Percentiles rank a stretch among this genome's conserved stretches.
phyloP scores from a whole-genome alignment of 257 asterid species.

The Nicotiana undulata region DNA sequence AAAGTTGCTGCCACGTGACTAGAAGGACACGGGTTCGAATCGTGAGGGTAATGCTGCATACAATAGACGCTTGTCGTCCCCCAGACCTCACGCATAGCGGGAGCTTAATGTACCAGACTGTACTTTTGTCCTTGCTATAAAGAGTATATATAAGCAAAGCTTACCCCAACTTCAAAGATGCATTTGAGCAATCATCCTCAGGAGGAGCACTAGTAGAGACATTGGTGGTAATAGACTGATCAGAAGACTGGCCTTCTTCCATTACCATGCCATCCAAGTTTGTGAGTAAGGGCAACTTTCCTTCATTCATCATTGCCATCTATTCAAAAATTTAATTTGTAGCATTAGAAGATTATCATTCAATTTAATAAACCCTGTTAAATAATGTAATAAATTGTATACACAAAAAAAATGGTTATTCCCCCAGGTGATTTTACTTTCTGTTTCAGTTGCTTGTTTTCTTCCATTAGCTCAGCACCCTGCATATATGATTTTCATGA shows the following conservation, averaged over 20 bases:
- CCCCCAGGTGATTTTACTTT: conserved; percentile 13
- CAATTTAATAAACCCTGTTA: neutral
- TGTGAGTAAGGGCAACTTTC: conserved; percentile 6
- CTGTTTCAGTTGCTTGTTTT: conserved; percentile 25
- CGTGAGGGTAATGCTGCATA: too few species aligned
- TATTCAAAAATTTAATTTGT: neutral
- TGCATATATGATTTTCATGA: neutral
- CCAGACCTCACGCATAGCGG: too few species aligned
- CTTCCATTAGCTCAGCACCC: conserved; percentile 29
- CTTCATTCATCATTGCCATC: conserved; percentile 21
- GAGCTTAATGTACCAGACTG: too few species aligned
- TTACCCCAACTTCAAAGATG: conserved; percentile 35
- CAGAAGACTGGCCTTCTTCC: conserved; percentile 41
- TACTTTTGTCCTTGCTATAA: neutral
- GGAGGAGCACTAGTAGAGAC: conserved; percentile 25
- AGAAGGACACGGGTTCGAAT: too few species aligned
- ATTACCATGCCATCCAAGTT: neutral
- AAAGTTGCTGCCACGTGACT: too few species aligned
- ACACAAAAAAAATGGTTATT: neutral
- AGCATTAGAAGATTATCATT: neutral
- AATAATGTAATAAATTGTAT: neutral
- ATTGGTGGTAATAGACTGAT: conserved; percentile 18
- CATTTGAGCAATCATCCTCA: conserved; percentile 32
- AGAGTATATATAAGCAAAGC: neutral
- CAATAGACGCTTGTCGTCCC: too few species aligned